These are phyloP conservation scores for Capsicum rhomboideum DNA, from an alignment of 257 asterid species.

Conservation along the genomic window DNA sequence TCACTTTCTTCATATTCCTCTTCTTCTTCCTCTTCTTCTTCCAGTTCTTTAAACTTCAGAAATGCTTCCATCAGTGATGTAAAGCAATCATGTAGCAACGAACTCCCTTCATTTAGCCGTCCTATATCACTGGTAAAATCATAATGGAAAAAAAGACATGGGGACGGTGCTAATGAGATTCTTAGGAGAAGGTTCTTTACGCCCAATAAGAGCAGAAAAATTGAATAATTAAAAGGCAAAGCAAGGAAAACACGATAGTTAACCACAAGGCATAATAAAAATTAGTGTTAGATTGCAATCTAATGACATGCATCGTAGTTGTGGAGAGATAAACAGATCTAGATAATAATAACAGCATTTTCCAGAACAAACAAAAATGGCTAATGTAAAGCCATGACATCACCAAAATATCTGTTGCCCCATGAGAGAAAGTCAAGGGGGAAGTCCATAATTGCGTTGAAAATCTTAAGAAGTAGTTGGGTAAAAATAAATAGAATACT, in stretches of 20 bases:
- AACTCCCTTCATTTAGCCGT: constrained; percentile 3
- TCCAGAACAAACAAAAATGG: not conserved
- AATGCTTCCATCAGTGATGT: constrained; percentile 25
- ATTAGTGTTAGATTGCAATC: not conserved
- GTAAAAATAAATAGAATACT: not conserved
- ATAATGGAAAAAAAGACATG: not conserved
- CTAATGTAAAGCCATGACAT: not conserved
- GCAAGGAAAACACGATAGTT: not conserved
- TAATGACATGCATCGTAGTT: not conserved
- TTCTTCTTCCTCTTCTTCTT: too few species aligned
- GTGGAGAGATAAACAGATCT: not conserved
- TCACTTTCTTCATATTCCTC: constrained; percentile 16
- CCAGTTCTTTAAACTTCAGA: constrained; percentile 19
- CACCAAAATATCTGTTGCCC: not conserved
- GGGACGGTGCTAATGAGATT: not conserved
- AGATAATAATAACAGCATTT: not conserved
- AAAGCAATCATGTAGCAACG: constrained; percentile 14
- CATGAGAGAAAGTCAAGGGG: not conserved
- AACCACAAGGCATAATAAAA: not conserved
- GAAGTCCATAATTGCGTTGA: not conserved
- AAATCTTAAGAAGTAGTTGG: not conserved
- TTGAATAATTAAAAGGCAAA: not conserved
- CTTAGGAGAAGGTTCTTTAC: not conserved
- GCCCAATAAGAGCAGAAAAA: not conserved
- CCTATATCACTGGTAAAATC: constrained; percentile 18